Base-by-base conservation (phyloP, 768 basidiomycete genomes). In the Peribolospora baueri region DNA sequence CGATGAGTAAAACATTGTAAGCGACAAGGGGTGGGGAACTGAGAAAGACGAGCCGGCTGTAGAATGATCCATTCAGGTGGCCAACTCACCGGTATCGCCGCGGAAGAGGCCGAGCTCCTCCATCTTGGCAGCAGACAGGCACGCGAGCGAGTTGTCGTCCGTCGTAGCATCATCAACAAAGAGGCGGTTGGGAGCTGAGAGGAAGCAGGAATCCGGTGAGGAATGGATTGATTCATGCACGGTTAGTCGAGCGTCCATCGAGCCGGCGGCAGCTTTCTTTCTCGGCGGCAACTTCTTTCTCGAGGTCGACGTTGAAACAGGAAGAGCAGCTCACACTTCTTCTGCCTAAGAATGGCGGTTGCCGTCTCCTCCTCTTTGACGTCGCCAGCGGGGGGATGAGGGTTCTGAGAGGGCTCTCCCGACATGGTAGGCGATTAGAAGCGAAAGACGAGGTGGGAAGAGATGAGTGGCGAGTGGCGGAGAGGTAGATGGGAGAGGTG, bases 141-240 rank as follows among this genome's bases (percentile, higher is more conserved):
- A 53, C 76, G 65, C 64, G 81, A 84, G 84, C 68, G 86, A 91
- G 74, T 97, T 98, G 67, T 98, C 93, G 69, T 98, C 93, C 42
- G 81, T 74, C 11, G 80, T 75, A 42, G 87, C 79, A 66, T 98
- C 93, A 65, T 97, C 91, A 61, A 95, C 90, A 65, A 97, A 84
- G 59, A 98, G 77, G 66, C 91, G 86, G 73, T 95, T 93, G 41
- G 93, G 91, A 36, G 90, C 54, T 60, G 63, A 54, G 61, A 53
- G 59, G 61, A 46, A 38, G 50, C 52, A 40, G 54, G 55, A 51
- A 55, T 39, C 48, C 47, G 39, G 47, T 4, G 46, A 59, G 38
- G 48, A 48, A 58, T 54, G 25, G 10, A 46, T 14, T 9, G 10
- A 14, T 14, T 9, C 9, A 14, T 14, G 46, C 10, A 9, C 40